Conservation (phyloP, 306 rosid species). For the Prunus mongolica region DNA sequence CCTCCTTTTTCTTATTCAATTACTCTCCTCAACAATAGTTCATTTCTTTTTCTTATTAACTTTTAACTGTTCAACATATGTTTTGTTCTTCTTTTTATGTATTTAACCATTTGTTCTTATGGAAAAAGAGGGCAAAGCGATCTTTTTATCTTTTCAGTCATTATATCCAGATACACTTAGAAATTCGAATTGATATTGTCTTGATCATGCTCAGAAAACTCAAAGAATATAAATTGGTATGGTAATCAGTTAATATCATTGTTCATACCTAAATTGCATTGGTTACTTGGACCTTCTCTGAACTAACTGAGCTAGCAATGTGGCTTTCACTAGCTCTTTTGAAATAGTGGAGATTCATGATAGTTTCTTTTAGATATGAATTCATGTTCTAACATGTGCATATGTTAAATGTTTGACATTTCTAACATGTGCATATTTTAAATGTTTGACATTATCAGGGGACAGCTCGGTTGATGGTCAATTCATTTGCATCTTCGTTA, state of each 20-base stretch:
- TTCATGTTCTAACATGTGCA: slow-evolving; percentile 37
- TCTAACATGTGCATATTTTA: slow-evolving; percentile 39
- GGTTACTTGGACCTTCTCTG: neutral
- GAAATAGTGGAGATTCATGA: slow-evolving; percentile 1
- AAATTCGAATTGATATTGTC: neutral
- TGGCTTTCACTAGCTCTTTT: slow-evolving; percentile 12
- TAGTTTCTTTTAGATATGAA: neutral
- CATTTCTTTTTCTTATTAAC: slow-evolving; percentile 6
- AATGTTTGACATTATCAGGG: slow-evolving; percentile 67
- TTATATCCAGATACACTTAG: neutral
- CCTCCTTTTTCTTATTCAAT: slow-evolving; percentile 16
- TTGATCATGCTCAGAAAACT: neutral
- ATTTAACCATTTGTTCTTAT: neutral
- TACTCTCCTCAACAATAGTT: neutral
- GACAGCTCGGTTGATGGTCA: slow-evolving; percentile 88
- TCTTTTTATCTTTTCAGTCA: neutral
- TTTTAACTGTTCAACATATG: neutral
- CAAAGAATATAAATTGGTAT: neutral
- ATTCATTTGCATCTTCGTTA: slow-evolving; percentile 84
- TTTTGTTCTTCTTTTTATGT: neutral
- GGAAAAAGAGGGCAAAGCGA: neutral
- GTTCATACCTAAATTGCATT: neutral
- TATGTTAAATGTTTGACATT: slow-evolving; percentile 27
- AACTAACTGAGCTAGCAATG: neutral
- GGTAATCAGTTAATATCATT: neutral